Conservation (phyloP, 768 basidiomycete genomes). For the Paxillus rubicundulus region DNA sequence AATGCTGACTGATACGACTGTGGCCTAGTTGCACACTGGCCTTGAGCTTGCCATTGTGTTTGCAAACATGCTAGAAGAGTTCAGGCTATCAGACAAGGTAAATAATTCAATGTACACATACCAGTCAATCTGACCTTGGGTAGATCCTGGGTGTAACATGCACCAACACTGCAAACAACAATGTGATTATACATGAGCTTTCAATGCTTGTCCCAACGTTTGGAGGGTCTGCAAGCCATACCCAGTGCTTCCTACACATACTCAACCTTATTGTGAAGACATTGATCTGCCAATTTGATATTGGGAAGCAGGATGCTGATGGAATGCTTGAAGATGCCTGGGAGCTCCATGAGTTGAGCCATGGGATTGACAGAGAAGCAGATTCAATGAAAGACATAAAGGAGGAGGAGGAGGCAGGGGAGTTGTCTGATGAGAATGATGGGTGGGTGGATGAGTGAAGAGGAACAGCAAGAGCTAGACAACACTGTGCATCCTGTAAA, state of each 20-base stretch:
- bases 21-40: constrained; percentile 31
- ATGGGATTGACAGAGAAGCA: background rate
- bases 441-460: constrained; percentile 2
- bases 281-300: background rate
- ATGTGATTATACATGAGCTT: constrained; percentile 11
- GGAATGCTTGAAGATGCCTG: too few species aligned
- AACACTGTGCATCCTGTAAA: background rate
- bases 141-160: background rate
- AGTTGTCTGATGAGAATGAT: background rate
- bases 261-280: constrained; percentile 14
- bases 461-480: background rate
- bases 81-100: constrained; percentile 36
- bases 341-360: too few species aligned
- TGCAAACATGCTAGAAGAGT: constrained; percentile 32
- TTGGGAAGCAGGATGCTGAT: too few species aligned
- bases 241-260: constrained; percentile 16
- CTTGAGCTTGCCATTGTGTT: constrained; percentile 35
- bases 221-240: constrained; percentile 8
- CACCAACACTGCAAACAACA: too few species aligned
- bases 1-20: too few species aligned
- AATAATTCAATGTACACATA: constrained; percentile 1
- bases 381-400: background rate
- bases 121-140: constrained; percentile 34
- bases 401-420: background rate
- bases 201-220: constrained; percentile 19